Base-by-base conservation (phyloP, 2,329 filamentous ascomycete species). In the Tympanopsis confertula region DNA sequence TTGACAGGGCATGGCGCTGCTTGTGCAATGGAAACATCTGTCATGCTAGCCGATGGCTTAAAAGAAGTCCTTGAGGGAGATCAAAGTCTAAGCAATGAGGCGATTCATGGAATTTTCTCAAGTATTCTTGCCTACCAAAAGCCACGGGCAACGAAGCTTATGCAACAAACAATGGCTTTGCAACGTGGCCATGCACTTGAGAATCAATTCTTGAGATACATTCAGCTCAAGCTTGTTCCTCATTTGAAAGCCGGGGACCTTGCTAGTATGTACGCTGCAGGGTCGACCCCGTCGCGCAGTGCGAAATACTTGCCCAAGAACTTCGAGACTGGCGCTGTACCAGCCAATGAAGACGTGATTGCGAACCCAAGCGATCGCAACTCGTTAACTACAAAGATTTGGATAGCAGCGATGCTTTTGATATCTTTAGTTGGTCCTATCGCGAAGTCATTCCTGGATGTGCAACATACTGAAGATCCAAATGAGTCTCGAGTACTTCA, bases 51-150 rank as follows among this genome's bases (percentile, higher is more conserved):
- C n/a, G n/a, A 4, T 13, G 14, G n/a, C 5, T 19, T 20, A n/a
- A 20, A 20, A 38, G 40, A 45, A 12, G 32, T 38, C 38, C 44
- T 59, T 42, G 58, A 58, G 15, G 48, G 62, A 36, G 72, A 43
- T n/a, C 58, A 59, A 36, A 10, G 22, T 26, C 22, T n/a, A 26
- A 26, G 7, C 7, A 26, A 26, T n/a, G 22, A 26, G 22, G n/a
- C 22, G n/a, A 7, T 26, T 26, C 22, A 26, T n/a, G 22, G 7
- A 26, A 7, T 10, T 10, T n/a, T 26, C 22, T 10, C 22, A 10
- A 10, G n/a, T 26, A 10, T 26, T n/a, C 22, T 10, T 10, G 22
- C 7, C 7, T 7, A 26, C 7, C 22, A n/a, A 7, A 26, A 26
- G 22, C 22, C 22, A 10, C 22, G 22, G 7, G n/a, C 22, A n/a